Evolutionary conservation across 768 basidiomycete genomes (phyloP).

Genomic region (Kwoniella dendrophila): DNA sequence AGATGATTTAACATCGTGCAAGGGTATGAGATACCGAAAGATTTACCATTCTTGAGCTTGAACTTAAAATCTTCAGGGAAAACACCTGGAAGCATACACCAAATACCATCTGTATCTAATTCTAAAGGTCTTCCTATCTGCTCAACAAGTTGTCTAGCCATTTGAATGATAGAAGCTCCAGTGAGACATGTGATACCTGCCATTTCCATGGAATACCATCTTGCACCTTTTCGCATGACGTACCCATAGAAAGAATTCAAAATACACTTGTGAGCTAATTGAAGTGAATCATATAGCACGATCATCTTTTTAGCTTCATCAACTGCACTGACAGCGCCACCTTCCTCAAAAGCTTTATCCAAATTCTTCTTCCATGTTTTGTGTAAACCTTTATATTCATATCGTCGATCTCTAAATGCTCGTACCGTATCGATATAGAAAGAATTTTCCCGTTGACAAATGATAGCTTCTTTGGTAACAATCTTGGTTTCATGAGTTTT

Average conservation of each 20-base stretch:
- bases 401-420: conserved; percentile 92
- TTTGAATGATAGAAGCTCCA: conserved; percentile 96
- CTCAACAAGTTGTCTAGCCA: conserved; percentile 95
- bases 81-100: conserved; percentile 98
- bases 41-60: conserved; percentile 82
- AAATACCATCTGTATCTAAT: conserved; percentile 97
- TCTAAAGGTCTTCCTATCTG: conserved; percentile 97
- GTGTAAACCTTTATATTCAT: conserved; percentile 97
- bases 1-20: conserved; percentile 99
- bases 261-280: conserved; percentile 99
- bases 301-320: conserved; percentile 99
- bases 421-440: conserved; percentile 99
- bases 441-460: conserved; percentile 96
- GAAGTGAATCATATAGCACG: conserved; percentile 95
- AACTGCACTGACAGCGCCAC: conserved; percentile 76
- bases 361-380: conserved; percentile 99
- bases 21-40: conserved; percentile 87
- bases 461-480: conserved; percentile 88
- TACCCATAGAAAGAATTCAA: conserved; percentile 99
- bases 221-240: conserved; percentile 98
- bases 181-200: conserved; percentile 98
- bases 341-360: conserved; percentile 70
- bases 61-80: conserved; percentile 99
- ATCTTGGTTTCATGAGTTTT: conserved; percentile 97
- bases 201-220: conserved; percentile 99